Conservation (phyloP, 129 eudicot species). For the Ambrosia artemisiifolia region DNA sequence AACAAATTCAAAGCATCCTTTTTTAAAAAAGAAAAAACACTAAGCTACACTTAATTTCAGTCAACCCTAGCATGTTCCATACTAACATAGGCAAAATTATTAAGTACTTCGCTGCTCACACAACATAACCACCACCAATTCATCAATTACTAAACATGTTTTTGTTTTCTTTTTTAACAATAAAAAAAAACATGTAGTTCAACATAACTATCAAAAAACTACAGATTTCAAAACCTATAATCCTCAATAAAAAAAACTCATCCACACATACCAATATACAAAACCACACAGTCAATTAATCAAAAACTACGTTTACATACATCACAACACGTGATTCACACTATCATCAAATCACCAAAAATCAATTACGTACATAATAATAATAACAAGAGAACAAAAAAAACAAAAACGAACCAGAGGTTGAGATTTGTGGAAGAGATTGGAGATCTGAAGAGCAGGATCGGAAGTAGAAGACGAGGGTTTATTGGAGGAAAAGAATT, state of each 20-base stretch:
- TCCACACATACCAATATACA: neutral
- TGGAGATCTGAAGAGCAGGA: constrained; percentile 75
- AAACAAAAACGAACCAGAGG: constrained; percentile 47
- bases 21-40: too few species aligned
- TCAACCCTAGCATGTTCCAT: neutral
- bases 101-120: too few species aligned
- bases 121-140: too few species aligned
- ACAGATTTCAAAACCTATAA: neutral
- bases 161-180: too few species aligned
- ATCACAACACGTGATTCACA: neutral
- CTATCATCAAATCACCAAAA: neutral
- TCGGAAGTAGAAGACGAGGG: constrained; percentile 39
- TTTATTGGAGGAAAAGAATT: constrained; percentile 56
- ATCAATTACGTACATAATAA: too few species aligned
- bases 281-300: too few species aligned
- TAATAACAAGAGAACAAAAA: too few species aligned
- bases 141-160: neutral
- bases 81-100: too few species aligned
- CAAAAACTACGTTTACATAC: too few species aligned
- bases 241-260: too few species aligned
- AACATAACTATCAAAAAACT: neutral
- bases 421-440: constrained; percentile 75
- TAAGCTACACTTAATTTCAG: neutral
- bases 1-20: neutral
- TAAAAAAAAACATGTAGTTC: neutral